Conservation (phyloP, 176 grass and related monocot genomes). For the Oryza nivara region DNA sequence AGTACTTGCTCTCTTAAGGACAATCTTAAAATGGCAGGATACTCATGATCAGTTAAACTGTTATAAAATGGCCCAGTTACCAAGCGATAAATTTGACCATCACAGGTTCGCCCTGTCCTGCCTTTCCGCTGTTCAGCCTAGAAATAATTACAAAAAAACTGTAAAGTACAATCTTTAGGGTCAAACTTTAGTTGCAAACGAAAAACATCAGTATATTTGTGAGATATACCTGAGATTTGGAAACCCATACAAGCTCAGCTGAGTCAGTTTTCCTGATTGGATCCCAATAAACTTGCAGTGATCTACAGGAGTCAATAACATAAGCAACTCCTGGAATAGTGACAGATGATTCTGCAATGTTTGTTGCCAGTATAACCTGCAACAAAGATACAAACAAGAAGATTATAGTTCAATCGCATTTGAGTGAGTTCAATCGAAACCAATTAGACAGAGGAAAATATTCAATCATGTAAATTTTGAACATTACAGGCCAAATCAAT, state of each 20-base stretch:
- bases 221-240: conserved; percentile 77
- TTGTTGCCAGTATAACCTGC: conserved; percentile 94
- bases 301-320: conserved; percentile 90
- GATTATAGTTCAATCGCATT: background rate
- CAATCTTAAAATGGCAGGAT: conserved; percentile 84
- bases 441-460: conserved; percentile 3
- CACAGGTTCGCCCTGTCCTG: conserved; percentile 93
- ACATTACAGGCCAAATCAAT: background rate
- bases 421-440: background rate
- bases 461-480: conserved; percentile 5
- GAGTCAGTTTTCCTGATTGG: conserved; percentile 70
- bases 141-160: conserved; percentile 32
- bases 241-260: conserved; percentile 80
- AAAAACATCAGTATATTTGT: conserved; percentile 26
- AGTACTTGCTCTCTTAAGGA: conserved; percentile 92
- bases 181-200: conserved; percentile 28
- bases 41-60: conserved; percentile 79
- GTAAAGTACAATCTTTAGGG: background rate
- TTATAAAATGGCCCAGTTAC: conserved; percentile 75
- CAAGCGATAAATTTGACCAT: conserved; percentile 77
- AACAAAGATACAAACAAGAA: conserved; percentile 22
- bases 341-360: conserved; percentile 96
- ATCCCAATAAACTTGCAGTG: conserved; percentile 91
- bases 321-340: conserved; percentile 90
- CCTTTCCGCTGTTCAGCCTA: conserved; percentile 92